Evolutionary conservation across 2,329 filamentous ascomycete species (phyloP).

Genomic region (Rhexocercosporidium sp.): DNA sequence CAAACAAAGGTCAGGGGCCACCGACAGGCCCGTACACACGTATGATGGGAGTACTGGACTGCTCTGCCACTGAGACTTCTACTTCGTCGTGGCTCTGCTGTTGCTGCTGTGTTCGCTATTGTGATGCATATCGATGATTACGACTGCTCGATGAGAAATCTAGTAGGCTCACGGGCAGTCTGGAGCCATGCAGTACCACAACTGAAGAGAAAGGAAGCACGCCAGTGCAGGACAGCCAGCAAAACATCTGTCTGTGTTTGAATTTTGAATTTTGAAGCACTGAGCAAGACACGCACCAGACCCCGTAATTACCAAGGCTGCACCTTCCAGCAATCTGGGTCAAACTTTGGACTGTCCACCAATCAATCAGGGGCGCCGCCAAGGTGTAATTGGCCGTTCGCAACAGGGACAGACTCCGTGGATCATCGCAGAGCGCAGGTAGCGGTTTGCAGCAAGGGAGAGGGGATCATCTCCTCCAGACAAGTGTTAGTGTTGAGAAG

Average conservation of each 20-base stretch:
- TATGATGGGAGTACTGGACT: not conserved
- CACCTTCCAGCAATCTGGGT: conserved; percentile 20
- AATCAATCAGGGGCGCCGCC: conserved; percentile 8
- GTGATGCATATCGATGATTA: not conserved
- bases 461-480: not conserved
- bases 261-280: not conserved
- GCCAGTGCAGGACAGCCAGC: not conserved
- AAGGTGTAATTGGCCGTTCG: not conserved
- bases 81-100: conserved; percentile 15
- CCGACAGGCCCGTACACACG: not conserved
- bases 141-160: not conserved
- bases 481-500: not conserved
- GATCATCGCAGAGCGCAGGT: not conserved
- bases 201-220: not conserved
- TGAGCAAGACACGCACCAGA: not conserved
- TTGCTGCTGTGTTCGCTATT: conserved; percentile 15
- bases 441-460: not conserved
- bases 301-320: conserved; percentile 16
- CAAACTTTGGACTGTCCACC: conserved; percentile 7
- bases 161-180: not conserved
- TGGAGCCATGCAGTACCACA: conserved; percentile 10
- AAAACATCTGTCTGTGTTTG: not conserved
- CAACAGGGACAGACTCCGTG: not conserved
- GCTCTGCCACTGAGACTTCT: conserved; percentile 9
- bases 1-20: not conserved